Evolutionary conservation across 257 asterid species (phyloP), one percentile per base, ranked within the genome.

Genomic region (Phtheirospermum japonicum): DNA sequence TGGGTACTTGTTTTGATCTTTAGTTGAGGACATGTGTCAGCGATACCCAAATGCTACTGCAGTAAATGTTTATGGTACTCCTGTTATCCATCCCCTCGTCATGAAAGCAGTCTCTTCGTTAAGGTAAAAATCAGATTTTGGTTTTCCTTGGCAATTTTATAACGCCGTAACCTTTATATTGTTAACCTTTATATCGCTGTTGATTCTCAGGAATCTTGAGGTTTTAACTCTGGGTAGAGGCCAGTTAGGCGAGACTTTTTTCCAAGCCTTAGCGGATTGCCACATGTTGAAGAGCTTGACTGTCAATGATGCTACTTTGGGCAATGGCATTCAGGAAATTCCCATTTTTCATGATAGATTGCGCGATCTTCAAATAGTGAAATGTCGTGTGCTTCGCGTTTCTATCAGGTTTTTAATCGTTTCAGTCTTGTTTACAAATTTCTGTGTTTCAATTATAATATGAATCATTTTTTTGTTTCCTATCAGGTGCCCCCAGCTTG

Each of bases 21-120:
- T 69, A 91, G 98, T 91, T 78, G 95, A 82, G 74, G 90, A 81
- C 73, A 84, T 91, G 82, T 91, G 96, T 64, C 88, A 54, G 23
- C 89, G 98, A 40, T 88, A 88, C 73, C 96, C 98, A 61, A 91
- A 88, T 73, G 98, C 98, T 36, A 85, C 88, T 57, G 80, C 84
- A 14, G 88, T 84, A n/a, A 91, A 91, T 73, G 66, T 91, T 13
- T 86, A 76, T 69, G 96, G 94, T 63, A 67, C 91, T 60, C 94
- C 88, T 67, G 72, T 75, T 54, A 74, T 84, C 71, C 86, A 88
- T 61, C 70, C 78, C 51, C 87, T 88, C 57, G 90, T 73, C 64
- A 82, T 88, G 95, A 76, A 73, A 59, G 94, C 96, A 26, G 71
- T 89, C 60, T 75, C 94, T 49, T 82, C 82, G 16, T 74, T 89